Evolutionary conservation across 2,329 filamentous ascomycete species (phyloP).

Genomic region (Apiospora kogelbergensis): DNA sequence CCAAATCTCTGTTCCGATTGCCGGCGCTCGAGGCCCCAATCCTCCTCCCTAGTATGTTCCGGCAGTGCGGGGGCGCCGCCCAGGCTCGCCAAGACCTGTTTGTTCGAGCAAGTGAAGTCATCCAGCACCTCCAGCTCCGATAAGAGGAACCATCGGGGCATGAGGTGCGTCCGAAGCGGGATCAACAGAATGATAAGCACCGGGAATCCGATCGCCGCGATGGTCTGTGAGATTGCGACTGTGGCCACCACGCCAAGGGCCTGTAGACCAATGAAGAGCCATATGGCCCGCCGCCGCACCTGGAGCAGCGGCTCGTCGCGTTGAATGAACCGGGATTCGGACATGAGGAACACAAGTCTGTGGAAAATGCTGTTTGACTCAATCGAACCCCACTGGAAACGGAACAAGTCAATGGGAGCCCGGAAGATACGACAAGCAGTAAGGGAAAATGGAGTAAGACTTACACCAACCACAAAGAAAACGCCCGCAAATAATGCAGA

Average conservation of each 20-base stretch:
- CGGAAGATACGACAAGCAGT: too few species aligned
- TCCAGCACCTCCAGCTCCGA: slow-evolving; percentile 51
- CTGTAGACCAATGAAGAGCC: slow-evolving; percentile 51
- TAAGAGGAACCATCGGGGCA: slow-evolving; percentile 50
- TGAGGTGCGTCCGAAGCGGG: slow-evolving; percentile 47
- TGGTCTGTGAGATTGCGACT: slow-evolving; percentile 59
- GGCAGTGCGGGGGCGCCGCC: slow-evolving; percentile 11
- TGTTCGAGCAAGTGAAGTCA: slow-evolving; percentile 40
- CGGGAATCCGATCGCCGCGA: slow-evolving; percentile 59
- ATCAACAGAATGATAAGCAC: slow-evolving; percentile 57
- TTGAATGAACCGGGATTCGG: slow-evolving; percentile 46
- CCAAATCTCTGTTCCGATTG: background rate
- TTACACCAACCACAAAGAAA: slow-evolving; percentile 58
- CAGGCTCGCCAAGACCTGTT: slow-evolving; percentile 11
- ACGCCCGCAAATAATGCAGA: slow-evolving; percentile 54
- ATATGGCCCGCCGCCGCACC: slow-evolving; percentile 44
- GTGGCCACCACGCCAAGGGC: slow-evolving; percentile 50
- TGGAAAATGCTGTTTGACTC: slow-evolving; percentile 52
- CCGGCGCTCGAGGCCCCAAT: slow-evolving; percentile 12
- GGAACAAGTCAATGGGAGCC: background rate
- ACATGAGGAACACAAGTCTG: slow-evolving; percentile 48
- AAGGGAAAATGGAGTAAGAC: slow-evolving; percentile 20
- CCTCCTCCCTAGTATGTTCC: background rate
- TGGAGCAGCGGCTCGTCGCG: slow-evolving; percentile 45
- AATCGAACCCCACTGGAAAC: slow-evolving; percentile 42